Evolutionary conservation across 2,329 filamentous ascomycete genomes (phyloP).

Genomic region (Neonectria punicea): DNA sequence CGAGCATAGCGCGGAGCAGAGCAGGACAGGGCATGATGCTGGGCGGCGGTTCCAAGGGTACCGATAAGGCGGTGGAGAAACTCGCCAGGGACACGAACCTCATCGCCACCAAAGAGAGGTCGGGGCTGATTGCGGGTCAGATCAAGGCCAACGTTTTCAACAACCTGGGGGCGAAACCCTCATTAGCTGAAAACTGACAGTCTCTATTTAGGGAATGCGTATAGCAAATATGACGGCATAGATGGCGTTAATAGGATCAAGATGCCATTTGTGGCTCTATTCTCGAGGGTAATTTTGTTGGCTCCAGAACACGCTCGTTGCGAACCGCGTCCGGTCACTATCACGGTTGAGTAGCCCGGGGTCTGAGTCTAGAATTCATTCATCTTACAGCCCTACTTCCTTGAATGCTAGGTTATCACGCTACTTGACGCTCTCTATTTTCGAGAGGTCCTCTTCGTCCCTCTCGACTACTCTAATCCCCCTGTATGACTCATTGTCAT

Average conservation of each 20-base stretch:
- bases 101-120: slow-evolving; percentile 70
- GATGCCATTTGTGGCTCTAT: slow-evolving; percentile 21
- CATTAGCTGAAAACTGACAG: slow-evolving; percentile 27
- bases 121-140: slow-evolving; percentile 69
- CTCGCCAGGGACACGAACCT: slow-evolving; percentile 69
- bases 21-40: slow-evolving; percentile 41
- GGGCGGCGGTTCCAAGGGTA: slow-evolving; percentile 34
- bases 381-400: neutral
- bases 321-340: neutral
- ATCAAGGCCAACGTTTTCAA: slow-evolving; percentile 74
- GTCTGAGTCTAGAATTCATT: neutral
- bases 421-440: neutral
- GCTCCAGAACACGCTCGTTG: neutral
- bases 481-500: neutral
- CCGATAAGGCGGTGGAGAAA: slow-evolving; percentile 66
- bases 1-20: slow-evolving; percentile 41
- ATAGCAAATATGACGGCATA: slow-evolving; percentile 39
- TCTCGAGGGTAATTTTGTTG: neutral
- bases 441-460: neutral
- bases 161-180: slow-evolving; percentile 44
- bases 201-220: slow-evolving; percentile 32
- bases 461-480: neutral
- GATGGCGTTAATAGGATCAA: slow-evolving; percentile 44
- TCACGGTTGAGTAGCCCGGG: too few relatives aligned
- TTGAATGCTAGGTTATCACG: neutral